Conservation (phyloP, 345 rosid genomes). For the Trapa bicornis region DNA sequence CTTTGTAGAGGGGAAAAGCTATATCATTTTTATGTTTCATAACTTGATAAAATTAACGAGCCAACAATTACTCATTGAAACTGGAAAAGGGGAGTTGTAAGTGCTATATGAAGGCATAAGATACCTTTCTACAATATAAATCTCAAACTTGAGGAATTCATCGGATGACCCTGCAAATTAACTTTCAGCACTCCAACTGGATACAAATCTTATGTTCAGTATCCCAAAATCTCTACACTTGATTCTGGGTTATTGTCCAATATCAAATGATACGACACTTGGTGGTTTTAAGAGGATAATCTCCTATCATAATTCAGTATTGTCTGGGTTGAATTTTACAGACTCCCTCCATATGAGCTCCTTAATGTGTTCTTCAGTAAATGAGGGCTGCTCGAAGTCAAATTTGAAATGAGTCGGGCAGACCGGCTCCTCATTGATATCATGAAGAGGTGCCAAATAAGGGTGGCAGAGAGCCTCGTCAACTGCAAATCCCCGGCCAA, state of each 20-base stretch:
- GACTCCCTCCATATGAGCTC: constrained; percentile 95
- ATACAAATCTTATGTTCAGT: not conserved
- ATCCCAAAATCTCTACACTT: not conserved
- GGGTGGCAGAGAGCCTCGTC: constrained; percentile 82
- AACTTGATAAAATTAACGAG: not conserved
- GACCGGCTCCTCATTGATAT: constrained; percentile 74
- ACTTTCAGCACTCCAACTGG: not conserved
- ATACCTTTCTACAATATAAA: not conserved
- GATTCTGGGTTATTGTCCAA: not conserved
- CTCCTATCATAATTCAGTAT: constrained; percentile 7
- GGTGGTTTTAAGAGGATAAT: not conserved
- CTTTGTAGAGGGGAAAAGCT: not conserved
- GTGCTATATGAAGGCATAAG: not conserved
- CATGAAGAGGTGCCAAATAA: constrained; percentile 74
- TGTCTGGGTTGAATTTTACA: constrained; percentile 72
- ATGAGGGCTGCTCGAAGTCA: constrained; percentile 90
- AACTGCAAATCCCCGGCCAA: constrained; percentile 35
- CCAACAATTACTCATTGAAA: not conserved
- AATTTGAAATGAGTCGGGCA: constrained; percentile 72
- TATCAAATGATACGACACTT: not conserved
- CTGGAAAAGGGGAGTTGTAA: not conserved
- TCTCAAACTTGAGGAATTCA: not conserved
- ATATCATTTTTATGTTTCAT: not conserved
- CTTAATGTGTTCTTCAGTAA: constrained; percentile 87
- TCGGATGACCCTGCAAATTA: not conserved